phyloP scores from a whole-genome alignment of 768 basidiomycete genomes.

The Phlebiopsis flavidoalba region DNA sequence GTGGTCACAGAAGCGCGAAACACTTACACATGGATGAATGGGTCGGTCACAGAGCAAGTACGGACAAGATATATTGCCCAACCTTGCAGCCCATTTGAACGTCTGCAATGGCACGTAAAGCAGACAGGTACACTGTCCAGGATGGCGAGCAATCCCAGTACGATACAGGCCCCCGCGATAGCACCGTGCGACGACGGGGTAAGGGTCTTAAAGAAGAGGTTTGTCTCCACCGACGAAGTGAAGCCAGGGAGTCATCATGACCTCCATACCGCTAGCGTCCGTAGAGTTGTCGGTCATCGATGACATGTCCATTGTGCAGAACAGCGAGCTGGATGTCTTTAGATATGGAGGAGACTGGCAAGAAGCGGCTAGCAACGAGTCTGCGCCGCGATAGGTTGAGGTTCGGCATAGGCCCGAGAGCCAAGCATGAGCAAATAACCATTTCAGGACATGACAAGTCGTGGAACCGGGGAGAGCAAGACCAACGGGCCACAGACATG shows the following conservation, averaged over 20 bases:
- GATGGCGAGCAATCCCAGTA: conserved; percentile 59
- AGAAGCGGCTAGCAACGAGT: background rate
- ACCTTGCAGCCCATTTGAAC: conserved; percentile 59
- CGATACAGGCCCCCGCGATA: conserved; percentile 71
- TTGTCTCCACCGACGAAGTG: conserved; percentile 65
- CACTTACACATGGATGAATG: background rate
- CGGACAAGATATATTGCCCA: conserved; percentile 7
- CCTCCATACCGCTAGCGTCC: conserved; percentile 8
- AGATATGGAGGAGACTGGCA: background rate
- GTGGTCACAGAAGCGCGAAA: background rate
- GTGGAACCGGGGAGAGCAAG: too few relatives aligned
- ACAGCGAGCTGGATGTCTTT: background rate
- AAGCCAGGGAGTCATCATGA: conserved; percentile 45
- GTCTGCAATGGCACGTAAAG: conserved; percentile 48
- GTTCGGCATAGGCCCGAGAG: conserved; percentile 1
- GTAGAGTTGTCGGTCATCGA: background rate
- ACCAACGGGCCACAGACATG: too few relatives aligned
- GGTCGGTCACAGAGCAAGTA: background rate
- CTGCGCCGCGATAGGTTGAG: too few relatives aligned
- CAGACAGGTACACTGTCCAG: conserved; percentile 67
- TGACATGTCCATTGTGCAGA: background rate
- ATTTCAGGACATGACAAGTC: background rate
- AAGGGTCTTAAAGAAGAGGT: conserved; percentile 65
- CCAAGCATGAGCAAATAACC: conserved; percentile 10
- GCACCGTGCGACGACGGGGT: conserved; percentile 63